phyloP scores from a whole-genome alignment of 768 basidiomycete species.

The Termitomyces heimii region DNA sequence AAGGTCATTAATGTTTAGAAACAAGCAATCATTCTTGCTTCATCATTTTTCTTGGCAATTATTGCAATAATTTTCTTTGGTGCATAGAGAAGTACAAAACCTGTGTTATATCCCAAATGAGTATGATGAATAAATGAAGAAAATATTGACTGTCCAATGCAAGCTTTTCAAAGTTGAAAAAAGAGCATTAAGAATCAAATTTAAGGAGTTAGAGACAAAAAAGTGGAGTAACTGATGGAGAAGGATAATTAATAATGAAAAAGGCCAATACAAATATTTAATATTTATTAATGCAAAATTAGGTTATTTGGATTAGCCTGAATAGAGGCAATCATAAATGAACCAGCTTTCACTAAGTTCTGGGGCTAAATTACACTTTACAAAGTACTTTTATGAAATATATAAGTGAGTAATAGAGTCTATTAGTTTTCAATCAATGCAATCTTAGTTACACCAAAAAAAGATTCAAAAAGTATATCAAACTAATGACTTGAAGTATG shows the following conservation, averaged over 20 bases:
- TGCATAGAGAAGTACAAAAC: slow-evolving; percentile 63
- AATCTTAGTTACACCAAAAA: too few relatives aligned
- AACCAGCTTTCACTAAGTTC: too few relatives aligned
- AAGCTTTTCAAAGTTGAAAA: slow-evolving; percentile 56
- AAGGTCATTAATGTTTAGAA: slow-evolving; percentile 58
- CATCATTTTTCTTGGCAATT: slow-evolving; percentile 35
- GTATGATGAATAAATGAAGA: background rate
- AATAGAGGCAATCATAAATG: too few relatives aligned
- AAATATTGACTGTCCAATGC: slow-evolving; percentile 33
- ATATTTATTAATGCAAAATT: too few relatives aligned
- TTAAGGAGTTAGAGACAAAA: slow-evolving; percentile 60
- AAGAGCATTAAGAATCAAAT: slow-evolving; percentile 55
- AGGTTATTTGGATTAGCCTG: too few relatives aligned
- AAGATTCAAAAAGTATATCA: too few relatives aligned
- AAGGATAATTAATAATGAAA: slow-evolving; percentile 35
- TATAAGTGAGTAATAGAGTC: too few relatives aligned
- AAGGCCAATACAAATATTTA: background rate
- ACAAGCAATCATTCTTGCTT: slow-evolving; percentile 41
- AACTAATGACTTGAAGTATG: too few relatives aligned
- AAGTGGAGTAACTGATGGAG: slow-evolving; percentile 56
- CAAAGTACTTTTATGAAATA: too few relatives aligned
- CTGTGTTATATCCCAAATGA: slow-evolving; percentile 21
- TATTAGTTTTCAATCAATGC: too few relatives aligned
- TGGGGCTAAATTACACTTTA: too few relatives aligned
- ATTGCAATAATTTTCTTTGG: slow-evolving; percentile 53